Base-by-base conservation (phyloP, 768 basidiomycete genomes). In the Mycena chlorophos region DNA sequence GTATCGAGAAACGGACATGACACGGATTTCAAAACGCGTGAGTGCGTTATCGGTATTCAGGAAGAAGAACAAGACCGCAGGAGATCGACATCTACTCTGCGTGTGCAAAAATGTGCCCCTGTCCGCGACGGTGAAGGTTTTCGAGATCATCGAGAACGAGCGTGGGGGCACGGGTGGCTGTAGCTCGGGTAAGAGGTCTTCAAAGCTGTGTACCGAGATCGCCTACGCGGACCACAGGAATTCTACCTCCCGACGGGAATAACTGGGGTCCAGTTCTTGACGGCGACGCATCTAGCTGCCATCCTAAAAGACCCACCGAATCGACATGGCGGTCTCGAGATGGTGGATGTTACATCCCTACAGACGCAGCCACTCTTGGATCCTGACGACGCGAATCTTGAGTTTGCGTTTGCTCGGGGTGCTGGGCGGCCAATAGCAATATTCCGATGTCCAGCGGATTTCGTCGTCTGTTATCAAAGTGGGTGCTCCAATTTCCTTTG, bases 171-270 rank as follows among this genome's bases (percentile, higher is more conserved):
- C 79, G 63, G 75, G 78, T 38, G 75, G 80, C 31, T 68, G 79
- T 64, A 78, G 70, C 58, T 79, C 82, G 69, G 76, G 78, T 30
- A 26, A 26, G 45, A 5, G 40, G 78, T 83, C 28, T 85, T 88
- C 70, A 13, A 56, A 3, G 25, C 3, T 19, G 22, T 29, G 43
- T 45, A 42, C 22, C 29, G 13, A 29, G 10, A 13, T 26, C 20
- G 16, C 19, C 25, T 10, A 28, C 29, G 45, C 22, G 19, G 53
- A 2, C 14, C 54, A 3, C 60, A 89, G 88, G 88, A 90, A 65
- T 88, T 91, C 69, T 91, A 91, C 63, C 87, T 91, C 49, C 88
- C 87, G 1, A 84, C 86, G n/a, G 85, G 88, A 64, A 85, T 85
- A 23, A 81, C 76, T 57, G 89, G 88, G 3, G 78, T 91, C 5